phyloP scores from a whole-genome alignment of 805 yeast species.

The Ogataea trehalophila region DNA sequence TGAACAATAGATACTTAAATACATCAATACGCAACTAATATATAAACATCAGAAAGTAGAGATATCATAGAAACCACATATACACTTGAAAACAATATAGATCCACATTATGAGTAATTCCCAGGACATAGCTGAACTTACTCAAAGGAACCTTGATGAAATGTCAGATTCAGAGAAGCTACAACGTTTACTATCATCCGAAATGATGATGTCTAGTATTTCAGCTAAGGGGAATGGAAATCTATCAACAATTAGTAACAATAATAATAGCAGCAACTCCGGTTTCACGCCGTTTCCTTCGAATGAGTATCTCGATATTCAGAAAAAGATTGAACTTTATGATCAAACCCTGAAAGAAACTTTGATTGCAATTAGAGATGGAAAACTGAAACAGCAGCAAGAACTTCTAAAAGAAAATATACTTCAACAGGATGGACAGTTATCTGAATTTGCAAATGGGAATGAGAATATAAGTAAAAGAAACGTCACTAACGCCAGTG shows the following conservation, averaged over 20 bases:
- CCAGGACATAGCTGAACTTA: background rate
- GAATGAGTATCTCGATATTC: constrained; percentile 11
- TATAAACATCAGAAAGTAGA: too few relatives aligned
- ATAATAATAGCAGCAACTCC: background rate
- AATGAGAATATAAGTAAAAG: background rate
- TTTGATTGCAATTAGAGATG: constrained; percentile 13
- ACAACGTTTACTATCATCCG: constrained; percentile 13
- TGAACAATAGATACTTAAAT: too few relatives aligned
- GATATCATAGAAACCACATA: too few relatives aligned
- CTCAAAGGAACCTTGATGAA: constrained; percentile 2
- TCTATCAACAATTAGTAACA: background rate
- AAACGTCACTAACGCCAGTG: background rate
- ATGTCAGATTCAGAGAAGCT: constrained; percentile 17
- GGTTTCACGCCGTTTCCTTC: constrained; percentile 8
- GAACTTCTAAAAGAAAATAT: constrained; percentile 2
- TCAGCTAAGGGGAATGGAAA: background rate
- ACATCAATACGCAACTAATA: too few relatives aligned
- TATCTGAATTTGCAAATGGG: background rate
- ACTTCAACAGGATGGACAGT: background rate
- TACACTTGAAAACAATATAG: too few relatives aligned
- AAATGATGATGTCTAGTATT: constrained; percentile 7
- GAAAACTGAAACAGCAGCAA: constrained; percentile 7
- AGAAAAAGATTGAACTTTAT: constrained; percentile 14
- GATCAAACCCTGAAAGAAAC: constrained; percentile 18
- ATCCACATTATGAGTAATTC: too few relatives aligned